Percentiles rank a stretch among this genome's conserved stretches.
Conservation (phyloP, 2,329 filamentous ascomycete species). For the Didymellaceae sp. region DNA sequence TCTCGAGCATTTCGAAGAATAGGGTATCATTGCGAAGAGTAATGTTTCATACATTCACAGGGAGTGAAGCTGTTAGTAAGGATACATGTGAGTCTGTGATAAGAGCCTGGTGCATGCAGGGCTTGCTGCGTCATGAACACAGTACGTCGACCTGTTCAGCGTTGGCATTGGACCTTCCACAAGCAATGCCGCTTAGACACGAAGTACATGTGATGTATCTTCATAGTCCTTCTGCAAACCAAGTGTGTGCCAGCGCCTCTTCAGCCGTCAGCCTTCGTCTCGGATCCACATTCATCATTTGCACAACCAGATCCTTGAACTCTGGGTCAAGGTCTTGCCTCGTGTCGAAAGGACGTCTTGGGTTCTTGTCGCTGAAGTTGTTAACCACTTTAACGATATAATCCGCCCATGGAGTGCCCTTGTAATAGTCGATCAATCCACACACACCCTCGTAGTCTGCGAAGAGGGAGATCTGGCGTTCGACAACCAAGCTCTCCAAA, state of each 20-base stretch:
- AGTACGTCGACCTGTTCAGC: no score
- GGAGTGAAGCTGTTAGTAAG: no score
- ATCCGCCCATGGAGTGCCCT: conserved; percentile 42
- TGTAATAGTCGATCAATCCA: neutral
- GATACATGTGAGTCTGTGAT: no score
- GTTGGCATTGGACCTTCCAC: no score
- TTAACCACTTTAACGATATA: conserved; percentile 42
- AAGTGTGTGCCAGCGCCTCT: conserved; percentile 24
- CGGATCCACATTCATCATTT: conserved; percentile 24
- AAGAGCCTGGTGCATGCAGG: no score
- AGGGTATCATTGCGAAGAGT: no score
- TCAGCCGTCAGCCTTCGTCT: conserved; percentile 21
- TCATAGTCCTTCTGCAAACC: conserved; percentile 16
- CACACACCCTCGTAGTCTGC: conserved; percentile 47
- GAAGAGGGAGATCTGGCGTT: conserved; percentile 58
- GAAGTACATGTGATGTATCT: no score
- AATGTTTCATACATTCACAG: no score
- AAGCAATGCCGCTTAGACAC: no score
- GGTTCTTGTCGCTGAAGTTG: conserved; percentile 52
- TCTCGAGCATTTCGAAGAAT: no score
- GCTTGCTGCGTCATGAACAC: no score
- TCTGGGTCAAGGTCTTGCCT: conserved; percentile 13
- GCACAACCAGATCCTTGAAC: conserved; percentile 24
- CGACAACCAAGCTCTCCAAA: conserved; percentile 27
- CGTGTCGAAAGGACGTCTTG: conserved; percentile 47